These are phyloP conservation scores for Schwanniomyces vanrijiae DNA, from an alignment of 805 yeast species.

Conservation along the genomic window DNA sequence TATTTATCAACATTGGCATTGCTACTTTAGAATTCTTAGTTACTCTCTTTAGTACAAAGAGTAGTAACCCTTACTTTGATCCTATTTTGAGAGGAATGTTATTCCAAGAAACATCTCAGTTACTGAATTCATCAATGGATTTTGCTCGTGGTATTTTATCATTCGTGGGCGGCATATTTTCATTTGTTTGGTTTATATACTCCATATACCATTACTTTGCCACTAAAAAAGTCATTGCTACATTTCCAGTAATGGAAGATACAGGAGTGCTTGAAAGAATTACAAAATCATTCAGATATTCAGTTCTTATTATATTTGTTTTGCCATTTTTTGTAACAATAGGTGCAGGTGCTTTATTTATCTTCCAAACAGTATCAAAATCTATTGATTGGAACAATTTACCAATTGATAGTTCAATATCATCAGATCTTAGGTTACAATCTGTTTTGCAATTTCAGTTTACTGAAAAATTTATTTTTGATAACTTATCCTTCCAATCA, in stretches of 20 bases:
- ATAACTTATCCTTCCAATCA: background rate
- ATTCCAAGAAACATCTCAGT: background rate
- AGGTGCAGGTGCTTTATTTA: background rate
- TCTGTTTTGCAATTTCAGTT: background rate
- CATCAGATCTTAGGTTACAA: background rate
- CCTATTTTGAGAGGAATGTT: background rate
- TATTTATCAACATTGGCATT: background rate
- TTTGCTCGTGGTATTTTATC: background rate
- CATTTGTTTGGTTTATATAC: constrained; percentile 13
- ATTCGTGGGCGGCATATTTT: constrained; percentile 5
- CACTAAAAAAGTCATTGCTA: constrained; percentile 25
- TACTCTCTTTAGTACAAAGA: background rate
- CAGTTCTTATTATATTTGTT: constrained; percentile 25
- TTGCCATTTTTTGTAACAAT: constrained; percentile 17
- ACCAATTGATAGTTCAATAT: background rate
- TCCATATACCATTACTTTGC: constrained; percentile 20
- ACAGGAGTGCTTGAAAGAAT: constrained; percentile 13
- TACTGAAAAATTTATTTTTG: background rate
- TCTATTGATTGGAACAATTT: background rate
- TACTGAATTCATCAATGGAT: background rate
- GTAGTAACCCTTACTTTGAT: background rate
- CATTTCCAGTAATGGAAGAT: constrained; percentile 23
- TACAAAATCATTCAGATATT: constrained; percentile 21
- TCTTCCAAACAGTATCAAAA: background rate
- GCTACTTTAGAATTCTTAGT: background rate